Evolutionary conservation across 495 filamentous ascomycete genomes (phyloP).

Genomic region (Elasticomyces elasticus): DNA sequence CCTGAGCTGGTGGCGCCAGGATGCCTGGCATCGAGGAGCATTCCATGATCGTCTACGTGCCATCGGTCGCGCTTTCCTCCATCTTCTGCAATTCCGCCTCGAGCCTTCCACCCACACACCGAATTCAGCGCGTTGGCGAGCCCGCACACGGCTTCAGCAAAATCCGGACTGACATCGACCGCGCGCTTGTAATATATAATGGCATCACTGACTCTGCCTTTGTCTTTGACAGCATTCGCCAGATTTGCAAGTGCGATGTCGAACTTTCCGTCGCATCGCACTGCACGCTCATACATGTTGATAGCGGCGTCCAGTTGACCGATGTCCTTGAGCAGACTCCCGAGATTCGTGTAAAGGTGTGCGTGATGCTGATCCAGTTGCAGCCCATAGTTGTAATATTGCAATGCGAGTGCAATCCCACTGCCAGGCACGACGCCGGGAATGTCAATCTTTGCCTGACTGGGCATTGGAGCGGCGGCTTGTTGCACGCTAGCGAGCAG

Average conservation of each 20-base stretch:
- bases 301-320: constrained; percentile 86
- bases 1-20: constrained; percentile 52
- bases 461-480: constrained; percentile 32
- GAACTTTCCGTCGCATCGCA: constrained; percentile 81
- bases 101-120: constrained; percentile 88
- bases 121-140: constrained; percentile 94
- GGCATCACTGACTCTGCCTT: constrained; percentile 83
- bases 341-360: constrained; percentile 96
- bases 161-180: constrained; percentile 83
- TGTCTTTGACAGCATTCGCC: constrained; percentile 96
- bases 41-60: constrained; percentile 84
- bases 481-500: constrained; percentile 90
- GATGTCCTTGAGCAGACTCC: constrained; percentile 92
- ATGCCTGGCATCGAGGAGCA: constrained; percentile 63
- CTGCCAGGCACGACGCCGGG: constrained; percentile 78
- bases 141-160: constrained; percentile 94
- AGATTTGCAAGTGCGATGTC: constrained; percentile 96
- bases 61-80: constrained; percentile 72
- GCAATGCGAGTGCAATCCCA: constrained; percentile 77
- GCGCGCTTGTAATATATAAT: constrained; percentile 87
- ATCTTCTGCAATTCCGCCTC: constrained; percentile 70
- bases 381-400: constrained; percentile 90
- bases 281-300: constrained; percentile 93
- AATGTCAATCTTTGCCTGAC: constrained; percentile 42
- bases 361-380: constrained; percentile 81